Evolutionary conservation across 2,329 filamentous ascomycete species (phyloP), one percentile per base, ranked within the genome.

Genomic region (Zymoseptoria pseudotritici): DNA sequence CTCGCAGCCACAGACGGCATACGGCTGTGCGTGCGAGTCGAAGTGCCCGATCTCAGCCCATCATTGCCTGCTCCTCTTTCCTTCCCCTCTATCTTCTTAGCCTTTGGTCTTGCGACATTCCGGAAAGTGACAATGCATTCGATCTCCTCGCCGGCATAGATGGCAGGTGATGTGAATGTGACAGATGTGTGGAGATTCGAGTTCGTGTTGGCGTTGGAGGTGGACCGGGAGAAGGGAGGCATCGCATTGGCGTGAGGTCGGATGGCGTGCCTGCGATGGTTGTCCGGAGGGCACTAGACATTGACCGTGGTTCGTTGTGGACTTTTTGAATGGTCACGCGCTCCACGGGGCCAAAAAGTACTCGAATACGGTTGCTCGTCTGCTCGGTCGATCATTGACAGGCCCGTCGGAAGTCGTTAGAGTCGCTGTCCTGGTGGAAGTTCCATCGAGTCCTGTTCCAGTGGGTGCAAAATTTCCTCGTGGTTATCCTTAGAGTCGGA

Each of bases 101-200:
- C 65, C n/a, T 46, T 13, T 46, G 84, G 82, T 64, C 70, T 74
- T 29, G 82, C 79, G 55, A 92, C 83, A 74, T 99, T 99, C 77
- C 89, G 93, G 78, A 99, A 99, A 55, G 90, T 97, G 74, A 99
- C 96, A 67, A 87, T 91, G 77, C 94, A 97, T 78, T 92, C 90
- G 71, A 97, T 84, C 72, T 96, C 89, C 80, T 99, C 94, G 76
- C 94, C 94, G 59, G 94, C 90, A 77, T 97, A 99, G 70, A 99
- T 90, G 63, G 90, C 92, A 75, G 93, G 87, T 73, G 96, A 90
- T 74, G 91, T 88, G 89, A 93, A 99, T 78, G 88, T 87, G 75
- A 99, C 90, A 75, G 93, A 96, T 76, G 97, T 93, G 75, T 92
- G 89, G 74, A 99, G 91, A 79, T 95, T 93, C 77, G 82, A 84